A percentile compares a stretch with the other conserved stretches of the same genome.
These are phyloP conservation scores for Vinca minor DNA, from an alignment of 257 asterid species.

Conservation along the genomic window DNA sequence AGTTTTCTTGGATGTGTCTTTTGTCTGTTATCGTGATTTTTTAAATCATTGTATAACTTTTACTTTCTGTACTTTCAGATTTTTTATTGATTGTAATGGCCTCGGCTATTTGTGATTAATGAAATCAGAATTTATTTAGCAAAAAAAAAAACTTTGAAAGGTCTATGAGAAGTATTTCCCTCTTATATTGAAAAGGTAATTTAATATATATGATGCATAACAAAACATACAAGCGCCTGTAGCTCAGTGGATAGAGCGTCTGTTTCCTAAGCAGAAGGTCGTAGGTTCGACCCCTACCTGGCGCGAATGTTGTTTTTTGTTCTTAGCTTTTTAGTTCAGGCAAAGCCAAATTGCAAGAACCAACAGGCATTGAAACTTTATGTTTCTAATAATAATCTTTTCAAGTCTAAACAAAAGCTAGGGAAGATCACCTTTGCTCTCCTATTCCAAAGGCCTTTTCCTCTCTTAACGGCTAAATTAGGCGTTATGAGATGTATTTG, in stretches of 20 bases:
- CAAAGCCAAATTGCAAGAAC: conserved; percentile 78
- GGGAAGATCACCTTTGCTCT: conserved; percentile 49
- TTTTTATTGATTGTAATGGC: too few relatives aligned
- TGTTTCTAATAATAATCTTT: conserved; percentile 46
- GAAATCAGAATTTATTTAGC: too few relatives aligned
- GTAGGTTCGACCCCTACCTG: conserved; percentile 99
- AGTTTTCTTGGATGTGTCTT: too few relatives aligned
- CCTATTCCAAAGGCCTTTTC: conserved; percentile 48
- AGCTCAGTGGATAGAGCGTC: conserved; percentile 99
- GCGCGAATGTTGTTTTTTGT: conserved; percentile 34
- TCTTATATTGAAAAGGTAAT: too few relatives aligned
- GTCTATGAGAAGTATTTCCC: too few relatives aligned
- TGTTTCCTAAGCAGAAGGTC: conserved; percentile 99
- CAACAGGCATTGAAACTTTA: conserved; percentile 67
- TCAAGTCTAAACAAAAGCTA: conserved; percentile 53
- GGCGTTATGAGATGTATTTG: conserved; percentile 70
- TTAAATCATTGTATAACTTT: too few relatives aligned
- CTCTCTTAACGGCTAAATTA: conserved; percentile 55
- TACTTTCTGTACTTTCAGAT: too few relatives aligned
- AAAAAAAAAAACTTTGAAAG: too few relatives aligned
- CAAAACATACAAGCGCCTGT: conserved; percentile 87
- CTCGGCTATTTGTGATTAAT: too few relatives aligned
- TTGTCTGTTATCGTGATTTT: too few relatives aligned
- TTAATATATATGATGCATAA: too few relatives aligned
- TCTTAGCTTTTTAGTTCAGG: conserved; percentile 21